phyloP scores from a whole-genome alignment of 2,329 filamentous ascomycete genomes.

The Leptoxyphium fumago region DNA sequence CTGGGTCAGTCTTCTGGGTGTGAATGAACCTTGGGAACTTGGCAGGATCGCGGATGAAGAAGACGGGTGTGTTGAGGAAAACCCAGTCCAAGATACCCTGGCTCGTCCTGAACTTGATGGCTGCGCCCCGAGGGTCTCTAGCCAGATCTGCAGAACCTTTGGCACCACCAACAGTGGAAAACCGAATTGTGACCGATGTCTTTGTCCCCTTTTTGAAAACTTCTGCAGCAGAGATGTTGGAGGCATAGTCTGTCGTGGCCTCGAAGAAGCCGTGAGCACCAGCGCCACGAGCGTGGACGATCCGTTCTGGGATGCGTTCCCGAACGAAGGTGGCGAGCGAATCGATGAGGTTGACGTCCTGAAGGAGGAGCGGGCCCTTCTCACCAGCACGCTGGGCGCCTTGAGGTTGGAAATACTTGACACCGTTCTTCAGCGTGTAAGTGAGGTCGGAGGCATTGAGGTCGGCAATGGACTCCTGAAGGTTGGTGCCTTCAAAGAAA shows the following conservation, averaged over 20 bases:
- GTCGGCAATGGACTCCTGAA: slow-evolving; percentile 10
- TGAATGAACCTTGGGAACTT: slow-evolving; percentile 29
- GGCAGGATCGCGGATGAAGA: slow-evolving; percentile 31
- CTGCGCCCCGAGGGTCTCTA: not conserved
- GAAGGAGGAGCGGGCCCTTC: slow-evolving; percentile 46
- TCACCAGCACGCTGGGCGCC: slow-evolving; percentile 33
- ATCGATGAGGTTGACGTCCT: slow-evolving; percentile 52
- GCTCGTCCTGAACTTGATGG: slow-evolving; percentile 39
- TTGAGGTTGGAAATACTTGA: slow-evolving; percentile 15
- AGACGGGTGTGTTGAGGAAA: slow-evolving; percentile 8
- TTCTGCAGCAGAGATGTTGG: slow-evolving; percentile 30
- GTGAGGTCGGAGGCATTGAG: slow-evolving; percentile 17
- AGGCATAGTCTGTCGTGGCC: slow-evolving; percentile 32
- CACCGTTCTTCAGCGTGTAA: slow-evolving; percentile 17
- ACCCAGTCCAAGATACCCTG: slow-evolving; percentile 5
- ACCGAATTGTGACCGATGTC: slow-evolving; percentile 56
- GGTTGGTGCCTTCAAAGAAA: slow-evolving; percentile 14
- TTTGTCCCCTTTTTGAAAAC: slow-evolving; percentile 52
- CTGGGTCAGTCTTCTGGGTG: slow-evolving; percentile 23
- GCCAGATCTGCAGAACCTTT: slow-evolving; percentile 49
- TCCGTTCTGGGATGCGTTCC: slow-evolving; percentile 51
- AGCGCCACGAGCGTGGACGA: slow-evolving; percentile 50
- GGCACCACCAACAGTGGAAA: slow-evolving; percentile 69
- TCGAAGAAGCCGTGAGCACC: slow-evolving; percentile 42
- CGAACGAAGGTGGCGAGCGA: slow-evolving; percentile 54